A percentile compares a stretch with the other conserved stretches of the same genome.
phyloP scores from a whole-genome alignment of 768 basidiomycete species.

The Termitomyces sp. region DNA sequence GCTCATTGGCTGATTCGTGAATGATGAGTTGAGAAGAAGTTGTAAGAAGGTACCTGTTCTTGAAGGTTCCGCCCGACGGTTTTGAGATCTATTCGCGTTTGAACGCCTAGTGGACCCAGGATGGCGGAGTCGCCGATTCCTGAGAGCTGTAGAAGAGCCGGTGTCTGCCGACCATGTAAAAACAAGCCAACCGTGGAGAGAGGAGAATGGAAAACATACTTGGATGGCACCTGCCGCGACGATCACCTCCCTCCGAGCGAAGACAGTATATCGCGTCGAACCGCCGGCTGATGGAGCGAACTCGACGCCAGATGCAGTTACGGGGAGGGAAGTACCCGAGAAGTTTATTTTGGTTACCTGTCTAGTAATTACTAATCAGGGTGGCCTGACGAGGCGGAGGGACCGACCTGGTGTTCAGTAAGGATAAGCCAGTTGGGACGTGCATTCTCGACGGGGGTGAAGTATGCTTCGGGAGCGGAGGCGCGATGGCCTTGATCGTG shows the following conservation, averaged over 20 bases:
- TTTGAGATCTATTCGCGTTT: constrained; percentile 41
- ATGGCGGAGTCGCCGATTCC: constrained; percentile 51
- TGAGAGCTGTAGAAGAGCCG: constrained; percentile 49
- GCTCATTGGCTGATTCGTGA: constrained; percentile 33
- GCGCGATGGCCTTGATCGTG: constrained; percentile 49
- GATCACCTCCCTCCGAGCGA: constrained; percentile 48
- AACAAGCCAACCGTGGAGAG: background rate
- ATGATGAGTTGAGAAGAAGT: background rate
- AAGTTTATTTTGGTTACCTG: constrained; percentile 46
- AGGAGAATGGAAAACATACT: constrained; percentile 15
- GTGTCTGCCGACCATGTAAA: constrained; percentile 28
- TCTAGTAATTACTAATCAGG: background rate
- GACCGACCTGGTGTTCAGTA: constrained; percentile 33
- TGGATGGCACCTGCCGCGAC: constrained; percentile 51
- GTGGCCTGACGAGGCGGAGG: background rate
- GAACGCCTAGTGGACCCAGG: constrained; percentile 45
- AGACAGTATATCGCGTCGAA: constrained; percentile 35
- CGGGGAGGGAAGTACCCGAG: constrained; percentile 27
- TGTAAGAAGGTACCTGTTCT: constrained; percentile 37
- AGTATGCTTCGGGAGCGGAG: constrained; percentile 52
- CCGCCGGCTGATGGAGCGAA: constrained; percentile 39
- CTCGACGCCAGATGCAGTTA: constrained; percentile 43
- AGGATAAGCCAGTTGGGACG: constrained; percentile 51
- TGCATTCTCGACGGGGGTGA: constrained; percentile 46
- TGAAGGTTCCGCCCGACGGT: constrained; percentile 57